Conservation (phyloP, 2,329 filamentous ascomycete species). For the Hymenoscyphus scutula region DNA sequence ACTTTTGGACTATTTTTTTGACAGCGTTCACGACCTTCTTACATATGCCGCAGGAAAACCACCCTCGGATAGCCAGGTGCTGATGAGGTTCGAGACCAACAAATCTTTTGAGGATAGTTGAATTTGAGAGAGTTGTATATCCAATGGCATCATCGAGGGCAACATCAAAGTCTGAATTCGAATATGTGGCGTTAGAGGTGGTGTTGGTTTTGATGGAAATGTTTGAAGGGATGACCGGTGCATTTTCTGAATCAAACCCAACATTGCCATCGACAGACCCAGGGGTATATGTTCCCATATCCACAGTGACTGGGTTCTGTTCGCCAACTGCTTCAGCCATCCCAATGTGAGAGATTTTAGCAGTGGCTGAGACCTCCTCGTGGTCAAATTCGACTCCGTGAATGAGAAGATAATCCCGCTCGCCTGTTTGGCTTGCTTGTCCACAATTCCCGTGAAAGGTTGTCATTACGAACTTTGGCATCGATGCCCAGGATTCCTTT, state of each 20-base stretch:
- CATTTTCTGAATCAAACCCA: constrained; percentile 10
- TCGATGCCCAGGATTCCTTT: constrained; percentile 6
- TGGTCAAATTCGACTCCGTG: constrained; percentile 10
- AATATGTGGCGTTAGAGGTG: constrained; percentile 4
- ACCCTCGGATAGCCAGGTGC: constrained; percentile 2
- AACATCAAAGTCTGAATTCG: constrained; percentile 8
- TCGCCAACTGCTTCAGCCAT: constrained; percentile 11
- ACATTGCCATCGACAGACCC: constrained; percentile 5
- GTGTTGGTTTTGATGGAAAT: constrained; percentile 4
- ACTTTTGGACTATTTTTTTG: constrained; percentile 12
- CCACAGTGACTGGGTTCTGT: constrained; percentile 14
- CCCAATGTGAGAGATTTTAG: constrained; percentile 9
- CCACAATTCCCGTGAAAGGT: constrained; percentile 13
- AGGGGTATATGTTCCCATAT: constrained; percentile 15
- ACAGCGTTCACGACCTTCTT: constrained; percentile 10
- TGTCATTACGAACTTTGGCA: constrained; percentile 12
- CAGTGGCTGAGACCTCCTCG: constrained; percentile 3
- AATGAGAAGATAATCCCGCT: constrained; percentile 13
- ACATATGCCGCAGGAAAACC: constrained; percentile 5
- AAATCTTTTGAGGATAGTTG: constrained; percentile 9
- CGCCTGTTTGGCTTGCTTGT: constrained; percentile 7
- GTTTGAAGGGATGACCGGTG: constrained; percentile 2
- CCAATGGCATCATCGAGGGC: constrained; percentile 12
- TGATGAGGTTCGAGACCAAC: constrained; percentile 8
- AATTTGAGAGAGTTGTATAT: constrained; percentile 8